phyloP scores from a whole-genome alignment of 78 protist genomes.

The Parvularia atlantis region DNA sequence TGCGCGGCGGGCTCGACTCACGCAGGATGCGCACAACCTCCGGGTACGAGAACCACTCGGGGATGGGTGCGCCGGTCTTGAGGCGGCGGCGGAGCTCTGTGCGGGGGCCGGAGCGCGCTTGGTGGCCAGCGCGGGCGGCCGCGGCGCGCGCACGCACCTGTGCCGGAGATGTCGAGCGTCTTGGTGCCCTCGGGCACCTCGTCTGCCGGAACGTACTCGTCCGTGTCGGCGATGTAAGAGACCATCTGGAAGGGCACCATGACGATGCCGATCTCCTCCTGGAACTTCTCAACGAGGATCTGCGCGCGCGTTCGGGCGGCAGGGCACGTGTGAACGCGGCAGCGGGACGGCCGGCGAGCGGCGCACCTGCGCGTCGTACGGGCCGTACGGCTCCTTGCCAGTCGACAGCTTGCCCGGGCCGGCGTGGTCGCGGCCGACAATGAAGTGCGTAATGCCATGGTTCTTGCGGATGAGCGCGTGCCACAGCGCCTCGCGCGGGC shows the following conservation, averaged over 20 bases:
- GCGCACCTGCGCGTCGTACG: slow-evolving; percentile 72
- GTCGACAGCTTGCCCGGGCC: slow-evolving; percentile 61
- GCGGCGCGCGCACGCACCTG: too few species aligned
- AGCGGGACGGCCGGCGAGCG: too few species aligned
- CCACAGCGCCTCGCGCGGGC: slow-evolving; percentile 92
- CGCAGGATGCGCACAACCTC: slow-evolving; percentile 76
- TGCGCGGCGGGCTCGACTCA: slow-evolving; percentile 1
- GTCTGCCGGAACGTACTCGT: slow-evolving; percentile 62
- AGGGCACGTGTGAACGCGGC: too few species aligned
- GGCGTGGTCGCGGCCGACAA: slow-evolving; percentile 92
- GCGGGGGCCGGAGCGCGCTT: too few species aligned
- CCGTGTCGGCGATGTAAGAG: slow-evolving; percentile 58
- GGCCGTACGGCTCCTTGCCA: slow-evolving; percentile 74
- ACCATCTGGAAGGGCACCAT: slow-evolving; percentile 77
- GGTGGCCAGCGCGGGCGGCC: background rate
- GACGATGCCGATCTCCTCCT: slow-evolving; percentile 55
- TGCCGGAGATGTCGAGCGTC: slow-evolving; percentile 41
- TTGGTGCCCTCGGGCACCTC: slow-evolving; percentile 50
- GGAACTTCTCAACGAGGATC: slow-evolving; percentile 55
- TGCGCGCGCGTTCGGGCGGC: too few species aligned
- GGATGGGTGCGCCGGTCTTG: slow-evolving; percentile 77
- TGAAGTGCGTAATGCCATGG: slow-evolving; percentile 86
- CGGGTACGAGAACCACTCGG: slow-evolving; percentile 90
- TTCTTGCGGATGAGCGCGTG: slow-evolving; percentile 90
- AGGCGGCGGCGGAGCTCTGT: slow-evolving; percentile 54